Conservation (phyloP, 2,329 filamentous ascomycete genomes). For the Dothideomycetidae sp. region DNA sequence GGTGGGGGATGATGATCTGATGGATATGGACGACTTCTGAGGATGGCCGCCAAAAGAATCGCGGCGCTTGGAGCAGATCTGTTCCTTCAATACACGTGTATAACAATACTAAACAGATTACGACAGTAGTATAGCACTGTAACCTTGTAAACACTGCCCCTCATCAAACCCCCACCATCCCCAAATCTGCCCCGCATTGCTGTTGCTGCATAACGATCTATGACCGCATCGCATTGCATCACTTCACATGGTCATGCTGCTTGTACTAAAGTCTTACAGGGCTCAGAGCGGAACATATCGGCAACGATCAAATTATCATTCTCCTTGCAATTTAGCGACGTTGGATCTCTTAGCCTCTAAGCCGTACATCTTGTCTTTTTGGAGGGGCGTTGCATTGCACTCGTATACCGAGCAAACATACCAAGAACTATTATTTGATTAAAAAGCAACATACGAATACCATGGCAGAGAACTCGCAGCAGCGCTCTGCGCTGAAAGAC, state of each 20-base stretch:
- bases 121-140: background rate
- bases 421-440: background rate
- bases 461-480: slow-evolving; percentile 4
- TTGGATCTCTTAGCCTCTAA: no score
- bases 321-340: no score
- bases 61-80: background rate
- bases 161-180: no score
- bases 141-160: no score
- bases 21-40: slow-evolving; percentile 22
- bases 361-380: no score
- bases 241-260: slow-evolving; percentile 5
- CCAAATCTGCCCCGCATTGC: no score
- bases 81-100: background rate
- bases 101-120: no score
- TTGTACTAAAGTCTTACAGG: slow-evolving; percentile 2
- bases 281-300: slow-evolving; percentile 1
- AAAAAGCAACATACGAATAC: background rate
- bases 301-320: no score
- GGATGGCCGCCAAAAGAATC: no score
- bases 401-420: slow-evolving; percentile 3
- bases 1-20: slow-evolving; percentile 25
- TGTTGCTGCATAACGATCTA: slow-evolving; percentile 7
- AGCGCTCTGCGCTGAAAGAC: slow-evolving; percentile 16
- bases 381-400: no score
- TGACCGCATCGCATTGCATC: slow-evolving; percentile 3